Base-by-base conservation (phyloP, 2,329 filamentous ascomycete genomes). In the Colletotrichum sp. region DNA sequence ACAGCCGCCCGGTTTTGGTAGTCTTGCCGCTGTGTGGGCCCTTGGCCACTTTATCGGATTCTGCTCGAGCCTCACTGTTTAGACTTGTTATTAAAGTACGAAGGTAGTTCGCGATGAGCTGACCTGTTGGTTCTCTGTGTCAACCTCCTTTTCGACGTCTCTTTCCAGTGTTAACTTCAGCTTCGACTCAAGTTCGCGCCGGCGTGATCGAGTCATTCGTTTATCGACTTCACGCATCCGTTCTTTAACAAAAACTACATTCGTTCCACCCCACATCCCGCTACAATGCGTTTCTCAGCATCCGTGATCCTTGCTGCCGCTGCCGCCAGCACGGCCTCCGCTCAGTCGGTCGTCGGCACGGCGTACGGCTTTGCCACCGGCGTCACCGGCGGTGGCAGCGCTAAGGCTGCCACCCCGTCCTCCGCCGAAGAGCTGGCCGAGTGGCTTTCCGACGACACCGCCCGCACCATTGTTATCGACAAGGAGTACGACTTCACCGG, bases 341-440 rank as follows among this genome's bases (percentile, higher is more conserved):
- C 81, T 15, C 79, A 82, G 67, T 30, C 64, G 28, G 81, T 83
- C n/a, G 75, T 80, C 10, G 82, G 82, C 32, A 80, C 77, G 18
- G 79, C 82, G 4, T 82, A 82, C 34, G 82, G 82, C 49, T 83
- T 83, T 26, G 82, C 82, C 13, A 77, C 78, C 3, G 81, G 89
- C 49, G 87, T 89, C 4, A 91, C 89, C 34, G 90, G 90, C 63
- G 90, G 90, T 78, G 89, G 89, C 32, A 83, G 79, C 70, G 88
- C 88, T 15, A 82, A 86, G 18, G 84, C 88, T 6, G 78, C 77
- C 1, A 85, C 86, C 62, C 89, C 89, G n/a, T 81, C 81, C 16
- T 85, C 85, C 32, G 87, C 83, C 26, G 84, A 83, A 18, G 85
- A 92, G 83, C 86, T 90, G 74, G 78, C 83, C 3, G 36, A 79